phyloP scores from a whole-genome alignment of 768 basidiomycete genomes.

The Ephemerocybe angulata region DNA sequence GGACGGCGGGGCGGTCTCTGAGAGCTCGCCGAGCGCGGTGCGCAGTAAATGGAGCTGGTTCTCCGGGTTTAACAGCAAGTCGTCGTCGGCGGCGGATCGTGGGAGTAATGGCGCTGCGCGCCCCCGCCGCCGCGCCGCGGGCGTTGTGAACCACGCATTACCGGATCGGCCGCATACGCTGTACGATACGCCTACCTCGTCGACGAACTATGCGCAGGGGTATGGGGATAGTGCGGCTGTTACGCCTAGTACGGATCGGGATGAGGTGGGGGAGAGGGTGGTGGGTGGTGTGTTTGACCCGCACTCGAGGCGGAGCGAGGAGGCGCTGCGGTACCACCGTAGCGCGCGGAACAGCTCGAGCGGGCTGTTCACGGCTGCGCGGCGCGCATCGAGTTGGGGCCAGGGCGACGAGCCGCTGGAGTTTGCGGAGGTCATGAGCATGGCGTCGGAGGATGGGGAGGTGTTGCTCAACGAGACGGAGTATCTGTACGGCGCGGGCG shows the following conservation, averaged over 20 bases:
- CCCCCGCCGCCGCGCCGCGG: not conserved
- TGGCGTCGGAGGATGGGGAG: slow-evolving; percentile 33
- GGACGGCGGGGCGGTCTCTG: not conserved
- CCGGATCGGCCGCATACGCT: not conserved
- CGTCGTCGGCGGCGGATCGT: not conserved
- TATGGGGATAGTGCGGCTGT: no score
- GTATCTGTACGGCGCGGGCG: slow-evolving; percentile 16
- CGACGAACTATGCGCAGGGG: no score
- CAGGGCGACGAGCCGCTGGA: slow-evolving; percentile 40
- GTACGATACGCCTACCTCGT: not conserved
- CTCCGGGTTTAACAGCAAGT: not conserved
- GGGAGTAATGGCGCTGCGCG: not conserved
- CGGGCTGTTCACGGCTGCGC: slow-evolving; percentile 37
- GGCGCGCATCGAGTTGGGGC: slow-evolving; percentile 67
- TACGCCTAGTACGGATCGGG: no score
- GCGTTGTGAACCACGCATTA: not conserved
- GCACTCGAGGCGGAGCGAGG: slow-evolving; percentile 42
- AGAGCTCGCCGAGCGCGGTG: not conserved
- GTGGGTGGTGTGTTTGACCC: no score
- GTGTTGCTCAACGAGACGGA: slow-evolving; percentile 34
- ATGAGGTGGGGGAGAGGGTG: no score
- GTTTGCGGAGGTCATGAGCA: slow-evolving; percentile 28
- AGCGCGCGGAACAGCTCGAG: slow-evolving; percentile 12
- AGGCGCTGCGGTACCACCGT: slow-evolving; percentile 32
- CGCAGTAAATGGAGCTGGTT: slow-evolving; percentile 4